Evolutionary conservation across 169 alveolate genomes (phyloP).

Genomic region (Neospora caninum): DNA sequence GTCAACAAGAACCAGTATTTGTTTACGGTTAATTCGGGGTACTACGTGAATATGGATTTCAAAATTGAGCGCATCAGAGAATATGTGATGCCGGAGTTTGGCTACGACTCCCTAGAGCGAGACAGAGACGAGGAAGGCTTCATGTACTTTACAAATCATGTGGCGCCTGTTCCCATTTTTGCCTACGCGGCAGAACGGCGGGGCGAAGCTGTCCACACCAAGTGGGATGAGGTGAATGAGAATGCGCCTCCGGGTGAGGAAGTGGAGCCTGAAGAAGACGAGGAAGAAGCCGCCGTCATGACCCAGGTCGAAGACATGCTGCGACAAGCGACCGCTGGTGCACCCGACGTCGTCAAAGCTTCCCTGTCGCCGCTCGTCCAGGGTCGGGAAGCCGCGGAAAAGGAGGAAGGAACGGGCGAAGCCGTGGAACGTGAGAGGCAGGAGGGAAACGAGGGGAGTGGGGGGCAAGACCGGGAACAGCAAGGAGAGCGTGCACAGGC

Average conservation of each 20-base stretch:
- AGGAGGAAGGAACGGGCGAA: neutral
- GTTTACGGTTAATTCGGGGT: constrained; percentile 81
- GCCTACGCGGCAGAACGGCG: constrained; percentile 85
- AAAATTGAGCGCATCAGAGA: constrained; percentile 80
- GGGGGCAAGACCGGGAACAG: neutral
- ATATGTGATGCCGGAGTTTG: constrained; percentile 83
- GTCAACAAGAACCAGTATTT: constrained; percentile 83
- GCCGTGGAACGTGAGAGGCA: neutral
- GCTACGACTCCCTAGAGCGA: constrained; percentile 83
- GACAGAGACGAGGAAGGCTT: constrained; percentile 85
- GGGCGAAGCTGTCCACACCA: constrained; percentile 79
- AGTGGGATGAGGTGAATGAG: neutral
- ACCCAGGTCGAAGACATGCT: constrained; percentile 8
- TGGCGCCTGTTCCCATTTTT: constrained; percentile 82
- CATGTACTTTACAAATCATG: constrained; percentile 82
- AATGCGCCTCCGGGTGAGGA: neutral
- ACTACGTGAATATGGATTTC: constrained; percentile 83
- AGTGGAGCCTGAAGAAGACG: neutral
- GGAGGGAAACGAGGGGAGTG: neutral
- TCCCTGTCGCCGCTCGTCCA: neutral
- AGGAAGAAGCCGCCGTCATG: neutral
- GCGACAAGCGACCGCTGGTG: constrained; percentile 13
- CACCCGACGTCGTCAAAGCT: neutral
- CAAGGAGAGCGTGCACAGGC: neutral
- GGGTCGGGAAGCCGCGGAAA: neutral